These are phyloP conservation scores for Saccharomycopsis synnaedendra DNA, from an alignment of 805 yeast genomes.

Conservation along the genomic window DNA sequence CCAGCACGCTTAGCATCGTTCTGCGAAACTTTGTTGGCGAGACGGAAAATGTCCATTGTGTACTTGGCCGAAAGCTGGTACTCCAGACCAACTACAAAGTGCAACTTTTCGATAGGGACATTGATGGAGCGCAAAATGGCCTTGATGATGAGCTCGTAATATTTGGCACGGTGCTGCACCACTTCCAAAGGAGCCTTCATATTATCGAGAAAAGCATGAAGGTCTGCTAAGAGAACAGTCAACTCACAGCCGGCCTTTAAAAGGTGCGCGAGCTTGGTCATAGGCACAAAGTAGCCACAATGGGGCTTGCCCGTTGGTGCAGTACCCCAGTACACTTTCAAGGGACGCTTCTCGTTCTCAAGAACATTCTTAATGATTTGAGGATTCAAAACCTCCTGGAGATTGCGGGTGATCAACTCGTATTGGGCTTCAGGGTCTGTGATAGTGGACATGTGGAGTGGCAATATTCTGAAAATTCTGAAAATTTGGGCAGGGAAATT, in stretches of 20 bases:
- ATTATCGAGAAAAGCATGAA: slow-evolving; percentile 94
- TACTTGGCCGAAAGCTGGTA: slow-evolving; percentile 73
- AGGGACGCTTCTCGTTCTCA: slow-evolving; percentile 69
- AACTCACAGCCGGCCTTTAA: slow-evolving; percentile 95
- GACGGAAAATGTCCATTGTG: slow-evolving; percentile 80
- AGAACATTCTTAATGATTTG: slow-evolving; percentile 78
- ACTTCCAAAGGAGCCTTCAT: slow-evolving; percentile 97
- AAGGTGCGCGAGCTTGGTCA: slow-evolving; percentile 93
- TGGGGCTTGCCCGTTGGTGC: slow-evolving; percentile 99
- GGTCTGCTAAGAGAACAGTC: slow-evolving; percentile 81
- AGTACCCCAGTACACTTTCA: slow-evolving; percentile 95
- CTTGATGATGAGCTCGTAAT: slow-evolving; percentile 77
- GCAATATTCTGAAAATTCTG: no score
- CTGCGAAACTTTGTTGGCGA: slow-evolving; percentile 78
- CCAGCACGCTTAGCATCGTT: slow-evolving; percentile 98
- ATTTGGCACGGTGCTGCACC: slow-evolving; percentile 78
- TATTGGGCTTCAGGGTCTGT: slow-evolving; percentile 50
- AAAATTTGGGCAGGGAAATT: no score
- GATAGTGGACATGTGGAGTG: slow-evolving; percentile 4
- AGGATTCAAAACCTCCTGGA: slow-evolving; percentile 85
- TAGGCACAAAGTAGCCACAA: slow-evolving; percentile 96
- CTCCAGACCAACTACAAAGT: slow-evolving; percentile 79
- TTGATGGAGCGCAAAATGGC: slow-evolving; percentile 76
- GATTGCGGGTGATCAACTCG: slow-evolving; percentile 67
- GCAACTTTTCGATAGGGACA: slow-evolving; percentile 84